These are phyloP conservation scores for Hericium coralloides DNA, from an alignment of 768 basidiomycete genomes.

Conservation along the genomic window DNA sequence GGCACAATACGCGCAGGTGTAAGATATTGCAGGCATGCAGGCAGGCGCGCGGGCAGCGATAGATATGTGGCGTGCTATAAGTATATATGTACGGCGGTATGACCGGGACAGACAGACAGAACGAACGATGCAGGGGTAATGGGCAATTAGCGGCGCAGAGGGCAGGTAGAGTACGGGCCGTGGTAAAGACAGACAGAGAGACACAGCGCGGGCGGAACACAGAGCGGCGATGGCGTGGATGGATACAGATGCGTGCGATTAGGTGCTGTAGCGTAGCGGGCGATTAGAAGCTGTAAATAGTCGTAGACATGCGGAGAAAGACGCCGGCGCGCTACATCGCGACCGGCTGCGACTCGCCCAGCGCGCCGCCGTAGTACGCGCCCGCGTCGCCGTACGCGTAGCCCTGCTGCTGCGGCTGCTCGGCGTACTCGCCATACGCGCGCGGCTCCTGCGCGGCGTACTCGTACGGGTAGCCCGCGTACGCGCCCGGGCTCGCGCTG, in stretches of 20 bases:
- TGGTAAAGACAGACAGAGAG: background rate
- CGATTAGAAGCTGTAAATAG: too few species aligned
- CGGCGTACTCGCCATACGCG: background rate
- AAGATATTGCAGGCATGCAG: too few species aligned
- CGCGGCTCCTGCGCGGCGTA: background rate
- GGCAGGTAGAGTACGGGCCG: background rate
- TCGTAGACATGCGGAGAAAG: too few species aligned
- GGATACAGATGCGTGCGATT: background rate
- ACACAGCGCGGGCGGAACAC: background rate
- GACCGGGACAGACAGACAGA: too few species aligned
- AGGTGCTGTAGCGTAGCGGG: background rate
- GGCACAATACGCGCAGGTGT: too few species aligned
- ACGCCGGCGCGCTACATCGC: slow-evolving; percentile 8
- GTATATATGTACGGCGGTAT: too few species aligned
- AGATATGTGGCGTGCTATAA: too few species aligned
- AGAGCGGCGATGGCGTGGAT: background rate
- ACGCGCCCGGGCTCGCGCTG: slow-evolving; percentile 38
- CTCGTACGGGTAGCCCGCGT: slow-evolving; percentile 3
- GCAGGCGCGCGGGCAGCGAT: too few species aligned
- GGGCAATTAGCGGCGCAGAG: too few species aligned
- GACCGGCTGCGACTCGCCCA: slow-evolving; percentile 12
- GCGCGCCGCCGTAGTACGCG: slow-evolving; percentile 9
- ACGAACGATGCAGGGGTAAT: too few species aligned
- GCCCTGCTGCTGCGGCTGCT: background rate
- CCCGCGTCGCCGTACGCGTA: background rate